A percentile compares a stretch with the other conserved stretches of the same genome.
Evolutionary conservation across 345 rosid species (phyloP).

Genomic region (Arabidopsis arenosa): DNA sequence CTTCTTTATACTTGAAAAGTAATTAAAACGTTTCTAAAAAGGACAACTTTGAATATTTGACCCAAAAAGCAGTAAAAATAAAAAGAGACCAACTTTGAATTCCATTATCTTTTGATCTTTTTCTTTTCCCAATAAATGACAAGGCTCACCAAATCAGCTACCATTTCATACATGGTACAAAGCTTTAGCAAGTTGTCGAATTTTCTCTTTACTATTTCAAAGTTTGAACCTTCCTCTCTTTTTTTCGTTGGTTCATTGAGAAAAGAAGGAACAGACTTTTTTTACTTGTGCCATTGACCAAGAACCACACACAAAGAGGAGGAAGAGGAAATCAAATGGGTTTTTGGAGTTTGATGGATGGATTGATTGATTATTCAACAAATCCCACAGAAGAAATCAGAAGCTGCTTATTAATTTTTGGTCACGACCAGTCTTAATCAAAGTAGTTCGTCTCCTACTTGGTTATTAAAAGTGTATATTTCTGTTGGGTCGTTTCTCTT

Average conservation of each 20-base stretch:
- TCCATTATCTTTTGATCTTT: conserved; percentile 24
- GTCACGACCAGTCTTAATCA: conserved; percentile 29
- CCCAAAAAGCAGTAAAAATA: background rate
- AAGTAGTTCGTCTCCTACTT: conserved; percentile 32
- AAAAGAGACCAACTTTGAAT: conserved; percentile 38
- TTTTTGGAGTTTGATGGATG: background rate
- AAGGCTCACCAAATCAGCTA: conserved; percentile 33
- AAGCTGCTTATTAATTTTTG: background rate
- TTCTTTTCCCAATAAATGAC: conserved; percentile 30
- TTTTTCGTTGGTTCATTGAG: background rate
- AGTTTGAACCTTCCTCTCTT: conserved; percentile 26
- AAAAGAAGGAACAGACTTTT: conserved; percentile 22
- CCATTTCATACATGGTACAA: conserved; percentile 20
- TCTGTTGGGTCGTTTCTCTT: conserved; percentile 22
- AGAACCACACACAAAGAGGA: conserved; percentile 21
- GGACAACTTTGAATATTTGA: conserved; percentile 30
- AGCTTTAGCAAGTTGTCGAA: background rate
- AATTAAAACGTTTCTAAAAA: conserved; percentile 24
- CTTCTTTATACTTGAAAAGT: conserved; percentile 13
- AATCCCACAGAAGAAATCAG: conserved; percentile 18
- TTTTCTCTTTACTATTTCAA: conserved; percentile 14
- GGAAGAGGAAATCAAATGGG: conserved; percentile 7
- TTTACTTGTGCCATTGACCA: conserved; percentile 21
- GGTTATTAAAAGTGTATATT: conserved; percentile 18
- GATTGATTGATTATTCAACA: conserved; percentile 26